Evolutionary conservation across 257 asterid genomes (phyloP), one percentile per base, ranked within the genome.

Genomic region (Solanum tarijense): DNA sequence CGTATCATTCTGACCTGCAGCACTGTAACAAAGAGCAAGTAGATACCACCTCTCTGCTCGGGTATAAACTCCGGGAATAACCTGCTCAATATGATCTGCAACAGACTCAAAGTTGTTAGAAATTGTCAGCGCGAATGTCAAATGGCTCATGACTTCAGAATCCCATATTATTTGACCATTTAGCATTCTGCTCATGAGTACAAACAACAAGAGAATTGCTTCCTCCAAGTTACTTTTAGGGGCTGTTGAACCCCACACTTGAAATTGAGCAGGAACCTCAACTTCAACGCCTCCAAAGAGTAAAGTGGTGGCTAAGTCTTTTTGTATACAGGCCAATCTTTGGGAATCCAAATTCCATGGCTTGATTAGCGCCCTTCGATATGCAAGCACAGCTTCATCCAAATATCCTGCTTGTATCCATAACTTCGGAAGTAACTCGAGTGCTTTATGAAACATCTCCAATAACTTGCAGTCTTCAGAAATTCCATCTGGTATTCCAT

Each of bases 41-140:
- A 94, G 92, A 89, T 94, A 95, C 99, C 99, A 96, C 72, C 98
- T 93, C 90, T 94, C 94, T 0, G 91, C 93, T 55, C 98, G 91
- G 84, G 87, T 84, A 88, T 94, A 94, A 62, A 90, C 79, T 16
- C 98, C 94, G 0, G 99, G 98, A 74, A 94, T 92, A 90, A 93
- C 89, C 88, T 94, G 98, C 91, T 95, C 99, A 85, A 94, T 90
- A 18, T 92, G 94, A 88, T 95, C 90, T 21, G 98, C 96, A 86
- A 96, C 90, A 43, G 92, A 89, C 88, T 91, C 93, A 29, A 90
- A 95, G 23, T 92, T 91, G 21, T 94, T 95, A 81, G 90, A 91
- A 8, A 95, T 88, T 25, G 98, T 84, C 87, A 95, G 93, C 21
- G 95, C 98, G 29, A 93, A 95, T 48, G 95, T 91, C 83, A 96